Evolutionary conservation across 2,329 filamentous ascomycete species (phyloP).

Genomic region (Phialophora verrucosa): DNA sequence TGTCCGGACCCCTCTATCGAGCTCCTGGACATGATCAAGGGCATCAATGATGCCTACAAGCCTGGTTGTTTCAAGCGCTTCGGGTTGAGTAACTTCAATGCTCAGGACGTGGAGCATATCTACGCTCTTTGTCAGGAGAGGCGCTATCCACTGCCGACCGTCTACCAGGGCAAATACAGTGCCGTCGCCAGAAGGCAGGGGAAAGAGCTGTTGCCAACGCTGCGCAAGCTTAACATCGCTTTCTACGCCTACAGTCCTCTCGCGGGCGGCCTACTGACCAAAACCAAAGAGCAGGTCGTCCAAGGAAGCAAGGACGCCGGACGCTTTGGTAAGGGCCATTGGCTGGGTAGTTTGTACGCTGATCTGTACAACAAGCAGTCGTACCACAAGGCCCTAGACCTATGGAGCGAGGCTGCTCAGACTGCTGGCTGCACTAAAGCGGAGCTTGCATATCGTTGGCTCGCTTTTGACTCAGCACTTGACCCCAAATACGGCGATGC

Average conservation of each 20-base stretch:
- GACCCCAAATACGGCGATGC: conserved; percentile 40
- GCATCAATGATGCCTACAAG: conserved; percentile 44
- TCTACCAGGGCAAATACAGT: conserved; percentile 52
- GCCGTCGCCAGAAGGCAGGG: conserved; percentile 46
- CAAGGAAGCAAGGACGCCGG: conserved; percentile 38
- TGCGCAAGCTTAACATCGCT: conserved; percentile 43
- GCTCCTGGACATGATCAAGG: conserved; percentile 46
- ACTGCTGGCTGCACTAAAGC: conserved; percentile 40
- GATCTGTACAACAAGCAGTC: conserved; percentile 41
- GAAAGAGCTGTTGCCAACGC: conserved; percentile 44
- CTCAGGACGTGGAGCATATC: conserved; percentile 43
- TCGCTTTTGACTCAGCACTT: conserved; percentile 43
- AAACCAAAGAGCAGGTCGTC: conserved; percentile 41
- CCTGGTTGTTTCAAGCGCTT: conserved; percentile 44
- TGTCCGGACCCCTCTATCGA: conserved; percentile 44
- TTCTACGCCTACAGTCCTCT: conserved; percentile 42
- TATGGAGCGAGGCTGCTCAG: conserved; percentile 41
- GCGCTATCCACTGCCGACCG: conserved; percentile 45
- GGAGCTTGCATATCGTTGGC: conserved; percentile 48
- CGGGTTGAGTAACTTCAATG: conserved; percentile 48
- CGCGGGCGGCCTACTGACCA: conserved; percentile 47
- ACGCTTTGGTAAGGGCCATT: conserved; percentile 42
- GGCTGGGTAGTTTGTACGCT: conserved; percentile 33
- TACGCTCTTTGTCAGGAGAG: conserved; percentile 45
- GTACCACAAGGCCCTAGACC: conserved; percentile 42